Evolutionary conservation across 345 rosid genomes (phyloP), one percentile per base, ranked within the genome.

Genomic region (Isatis tinctoria): DNA sequence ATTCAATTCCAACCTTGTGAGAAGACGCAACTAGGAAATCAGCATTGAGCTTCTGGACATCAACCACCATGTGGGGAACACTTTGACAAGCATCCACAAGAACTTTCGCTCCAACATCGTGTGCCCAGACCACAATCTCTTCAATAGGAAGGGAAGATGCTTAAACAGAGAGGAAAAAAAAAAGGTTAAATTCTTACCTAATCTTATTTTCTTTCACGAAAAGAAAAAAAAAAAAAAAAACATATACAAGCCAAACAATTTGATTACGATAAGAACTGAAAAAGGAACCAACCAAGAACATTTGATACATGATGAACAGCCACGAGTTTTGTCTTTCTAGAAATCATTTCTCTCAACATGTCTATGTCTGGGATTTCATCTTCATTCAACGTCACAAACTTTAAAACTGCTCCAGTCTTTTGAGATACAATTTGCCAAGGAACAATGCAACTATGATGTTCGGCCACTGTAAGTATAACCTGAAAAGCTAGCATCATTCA

Each of bases 61-160:
- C 93, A 67, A 94, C 95, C 56, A 70, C 85, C 90, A 94, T 91
- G 72, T 91, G 97, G 3, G 98, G 98, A 75, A 94, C 92, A 76
- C 98, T 94, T 85, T 91, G 96, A 82, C 98, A 94, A 73, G 95
- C 96, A 88, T 90, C 98, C 58, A 94, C 87, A 63, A 94, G 94
- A 73, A 91, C 85, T 81, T 88, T 91, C 2, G 97, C 96, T 58
- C 92, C 91, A 79, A 77, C 89, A 26, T 68, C 76, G 62, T 91
- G 95, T 4, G 95, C 94, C 90, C 92, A 87, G 16, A 59, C 75
- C 49, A 82, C 87, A 66, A 94, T 82, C 16, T 91, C 90, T 83
- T 85, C 79, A 53, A 88, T 66, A 47, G 98, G 96, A 76, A 94
- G 97, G 72, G 78, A 81, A 57, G 96, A 91, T 68, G 95, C 98